phyloP scores from a whole-genome alignment of 176 grass and related monocot genomes.

The Aegilops speltoides region DNA sequence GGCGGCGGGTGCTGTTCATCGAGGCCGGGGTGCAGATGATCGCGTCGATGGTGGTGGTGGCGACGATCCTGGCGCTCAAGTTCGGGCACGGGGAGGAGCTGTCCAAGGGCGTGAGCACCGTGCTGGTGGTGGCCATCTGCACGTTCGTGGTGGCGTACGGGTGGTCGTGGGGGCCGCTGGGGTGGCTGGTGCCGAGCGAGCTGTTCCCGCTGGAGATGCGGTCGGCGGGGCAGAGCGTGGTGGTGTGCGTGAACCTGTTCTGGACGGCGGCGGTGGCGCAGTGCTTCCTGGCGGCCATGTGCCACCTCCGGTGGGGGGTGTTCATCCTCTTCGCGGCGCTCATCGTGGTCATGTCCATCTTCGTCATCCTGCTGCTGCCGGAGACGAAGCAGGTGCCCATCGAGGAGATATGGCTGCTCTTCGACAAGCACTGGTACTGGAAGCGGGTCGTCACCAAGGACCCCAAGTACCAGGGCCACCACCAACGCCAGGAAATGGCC shows the following conservation, averaged over 20 bases:
- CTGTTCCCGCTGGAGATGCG: slow-evolving; percentile 92
- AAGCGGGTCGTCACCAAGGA: slow-evolving; percentile 71
- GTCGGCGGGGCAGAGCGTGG: slow-evolving; percentile 93
- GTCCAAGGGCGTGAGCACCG: slow-evolving; percentile 47
- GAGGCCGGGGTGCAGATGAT: slow-evolving; percentile 91
- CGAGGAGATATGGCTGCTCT: slow-evolving; percentile 90
- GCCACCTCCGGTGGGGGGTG: slow-evolving; percentile 82
- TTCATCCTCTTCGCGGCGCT: slow-evolving; percentile 86
- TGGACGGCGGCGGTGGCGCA: slow-evolving; percentile 94
- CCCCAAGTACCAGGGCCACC: slow-evolving; percentile 31
- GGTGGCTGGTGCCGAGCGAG: slow-evolving; percentile 94
- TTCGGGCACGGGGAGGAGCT: slow-evolving; percentile 65
- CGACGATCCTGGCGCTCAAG: slow-evolving; percentile 70
- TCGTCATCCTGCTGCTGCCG: slow-evolving; percentile 78
- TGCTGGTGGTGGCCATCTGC: slow-evolving; percentile 85
- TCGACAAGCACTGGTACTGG: slow-evolving; percentile 97
- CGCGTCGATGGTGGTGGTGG: slow-evolving; percentile 76
- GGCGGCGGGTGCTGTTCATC: slow-evolving; percentile 84
- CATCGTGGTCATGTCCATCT: slow-evolving; percentile 86
- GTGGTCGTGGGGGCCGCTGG: slow-evolving; percentile 95
- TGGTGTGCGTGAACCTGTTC: slow-evolving; percentile 97
- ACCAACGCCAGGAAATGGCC: not conserved
- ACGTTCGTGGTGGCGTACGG: slow-evolving; percentile 86
- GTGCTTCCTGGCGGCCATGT: slow-evolving; percentile 93
- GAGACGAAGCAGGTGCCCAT: slow-evolving; percentile 99